Evolutionary conservation across 1,139 yeast genomes (phyloP).

Genomic region (Nakaseomyces uthaithaninus): DNA sequence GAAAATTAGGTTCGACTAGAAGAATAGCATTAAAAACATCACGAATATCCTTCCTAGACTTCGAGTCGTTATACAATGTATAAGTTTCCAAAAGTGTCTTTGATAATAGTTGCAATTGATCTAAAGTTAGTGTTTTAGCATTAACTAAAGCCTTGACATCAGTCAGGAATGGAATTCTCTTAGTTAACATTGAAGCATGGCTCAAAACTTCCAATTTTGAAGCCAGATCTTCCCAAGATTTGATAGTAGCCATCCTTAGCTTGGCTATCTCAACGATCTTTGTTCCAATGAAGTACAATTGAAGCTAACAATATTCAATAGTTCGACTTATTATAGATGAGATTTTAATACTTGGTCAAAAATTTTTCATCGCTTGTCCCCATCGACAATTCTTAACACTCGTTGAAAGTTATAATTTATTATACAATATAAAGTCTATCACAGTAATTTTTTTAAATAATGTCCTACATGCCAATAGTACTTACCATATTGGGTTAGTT

Average conservation of each 20-base stretch:
- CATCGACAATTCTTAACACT: not conserved
- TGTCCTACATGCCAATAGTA: no score
- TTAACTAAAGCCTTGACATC: constrained; percentile 15
- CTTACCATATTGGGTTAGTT: no score
- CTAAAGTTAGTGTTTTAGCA: constrained; percentile 16
- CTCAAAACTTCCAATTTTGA: constrained; percentile 17
- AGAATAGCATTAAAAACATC: constrained; percentile 36
- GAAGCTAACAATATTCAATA: not conserved
- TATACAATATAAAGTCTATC: no score
- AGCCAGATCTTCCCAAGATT: constrained; percentile 20
- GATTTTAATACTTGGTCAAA: not conserved
- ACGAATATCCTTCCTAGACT: constrained; percentile 39
- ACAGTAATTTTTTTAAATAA: no score
- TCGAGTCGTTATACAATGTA: constrained; percentile 39
- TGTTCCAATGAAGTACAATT: not conserved
- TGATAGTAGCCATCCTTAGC: not conserved
- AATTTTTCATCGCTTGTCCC: not conserved
- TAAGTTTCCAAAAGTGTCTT: constrained; percentile 36
- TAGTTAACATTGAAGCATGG: constrained; percentile 18
- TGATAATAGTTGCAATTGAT: constrained; percentile 22
- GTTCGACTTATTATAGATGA: not conserved
- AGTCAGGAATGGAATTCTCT: constrained; percentile 19
- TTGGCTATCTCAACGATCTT: not conserved
- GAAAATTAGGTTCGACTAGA: constrained; percentile 31
- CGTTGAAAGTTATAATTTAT: not conserved